Percentiles rank a stretch among this genome's conserved stretches.
These are phyloP conservation scores for Collybia nuda DNA, from an alignment of 768 basidiomycete species.

Conservation along the genomic window DNA sequence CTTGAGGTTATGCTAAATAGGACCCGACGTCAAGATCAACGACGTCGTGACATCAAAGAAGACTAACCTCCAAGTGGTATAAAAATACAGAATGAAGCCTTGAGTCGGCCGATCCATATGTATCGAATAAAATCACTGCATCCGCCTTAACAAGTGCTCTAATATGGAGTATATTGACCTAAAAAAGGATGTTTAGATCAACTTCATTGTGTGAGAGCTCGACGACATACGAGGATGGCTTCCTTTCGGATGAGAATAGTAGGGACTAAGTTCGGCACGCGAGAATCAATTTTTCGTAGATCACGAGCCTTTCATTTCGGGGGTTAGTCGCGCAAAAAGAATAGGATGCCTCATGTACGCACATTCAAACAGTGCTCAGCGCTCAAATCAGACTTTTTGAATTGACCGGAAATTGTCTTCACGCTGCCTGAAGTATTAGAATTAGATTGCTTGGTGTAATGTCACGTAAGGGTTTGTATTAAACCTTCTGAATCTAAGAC, in stretches of 20 bases:
- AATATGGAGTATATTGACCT: slow-evolving; percentile 95
- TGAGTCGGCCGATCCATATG: slow-evolving; percentile 85
- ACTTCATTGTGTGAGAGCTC: no score
- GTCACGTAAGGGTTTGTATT: slow-evolving; percentile 2
- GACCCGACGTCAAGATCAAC: background rate
- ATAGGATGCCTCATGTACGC: slow-evolving; percentile 30
- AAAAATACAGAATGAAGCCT: slow-evolving; percentile 84
- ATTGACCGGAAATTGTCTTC: slow-evolving; percentile 84
- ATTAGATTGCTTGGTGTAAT: slow-evolving; percentile 1
- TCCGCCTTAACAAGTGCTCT: slow-evolving; percentile 94
- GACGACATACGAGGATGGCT: slow-evolving; percentile 70
- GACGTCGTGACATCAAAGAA: slow-evolving; percentile 5
- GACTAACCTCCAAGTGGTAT: slow-evolving; percentile 77
- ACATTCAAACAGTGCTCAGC: slow-evolving; percentile 88
- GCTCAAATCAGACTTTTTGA: slow-evolving; percentile 89
- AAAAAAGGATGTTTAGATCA: background rate
- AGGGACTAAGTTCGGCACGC: slow-evolving; percentile 91
- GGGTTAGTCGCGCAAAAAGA: slow-evolving; percentile 17
- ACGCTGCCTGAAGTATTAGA: slow-evolving; percentile 61
- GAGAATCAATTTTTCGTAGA: slow-evolving; percentile 93
- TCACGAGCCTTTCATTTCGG: slow-evolving; percentile 73
- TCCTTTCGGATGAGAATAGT: slow-evolving; percentile 89
- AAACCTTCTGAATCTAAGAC: slow-evolving; percentile 82
- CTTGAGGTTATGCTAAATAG: slow-evolving; percentile 76
- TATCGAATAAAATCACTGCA: slow-evolving; percentile 88